Base-by-base conservation (phyloP, 2,329 filamentous ascomycete genomes). In the Fusarium sp. region DNA sequence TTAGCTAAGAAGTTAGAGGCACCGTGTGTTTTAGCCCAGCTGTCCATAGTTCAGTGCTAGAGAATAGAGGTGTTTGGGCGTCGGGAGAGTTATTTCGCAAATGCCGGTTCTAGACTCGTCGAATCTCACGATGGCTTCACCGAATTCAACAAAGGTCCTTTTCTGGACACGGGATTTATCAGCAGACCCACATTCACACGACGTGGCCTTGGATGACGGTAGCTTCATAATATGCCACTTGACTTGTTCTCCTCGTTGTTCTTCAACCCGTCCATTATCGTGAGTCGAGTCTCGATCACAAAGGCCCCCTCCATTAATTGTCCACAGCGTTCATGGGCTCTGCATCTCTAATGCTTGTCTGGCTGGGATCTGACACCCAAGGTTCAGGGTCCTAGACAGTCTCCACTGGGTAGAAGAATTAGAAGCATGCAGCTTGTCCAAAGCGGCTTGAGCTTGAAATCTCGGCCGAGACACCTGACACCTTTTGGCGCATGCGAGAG, bases 391-490 rank as follows among this genome's bases (percentile, higher is more conserved):
- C 37, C 50, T 43, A 33, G 51, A 42, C 42, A 49, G 39, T 49
- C 39, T 29, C 59, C 58, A 63, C 59, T 45, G 42, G 37, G 29
- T 61, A 31, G 56, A 41, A 59, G 53, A 58, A 58, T 33, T 51
- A 63, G 49, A 57, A 58, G 42, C 42, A 60, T 68, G 66, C 66
- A 45, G 66, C 66, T 58, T 66, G 66, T 66, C 66, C 35, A 68
- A 69, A 66, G 47, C 35, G 41, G 65, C 36, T 47, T 64, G 50
- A 69, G 56, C 50, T 42, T 41, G 58, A 58, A 68, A 69, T 69
- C 60, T 69, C 66, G 66, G 66, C 65, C 66, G 65, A 69, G 63
- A 69, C 65, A 69, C 65, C 46, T 69, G 65, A 69, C 65, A 50
- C 45, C 21, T 41, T 67, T 47, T 55, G 43, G 63, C 52, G 48